phyloP scores from a whole-genome alignment of 2,329 filamentous ascomycete species.

The Phaeosphaeria sp. region DNA sequence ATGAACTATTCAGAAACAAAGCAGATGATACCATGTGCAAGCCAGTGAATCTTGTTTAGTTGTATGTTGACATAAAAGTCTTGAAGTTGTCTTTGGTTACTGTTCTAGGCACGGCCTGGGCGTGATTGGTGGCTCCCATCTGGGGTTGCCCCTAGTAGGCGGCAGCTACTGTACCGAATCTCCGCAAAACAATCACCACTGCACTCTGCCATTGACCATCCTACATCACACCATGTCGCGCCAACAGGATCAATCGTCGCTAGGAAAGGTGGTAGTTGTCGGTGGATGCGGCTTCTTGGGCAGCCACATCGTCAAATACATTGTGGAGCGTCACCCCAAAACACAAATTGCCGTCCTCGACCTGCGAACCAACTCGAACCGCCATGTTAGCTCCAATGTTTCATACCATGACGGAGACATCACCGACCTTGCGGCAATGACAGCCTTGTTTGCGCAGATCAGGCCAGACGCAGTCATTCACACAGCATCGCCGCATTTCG shows the following conservation, averaged over 20 bases:
- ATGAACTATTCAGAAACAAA: not conserved
- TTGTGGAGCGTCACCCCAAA: slow-evolving; percentile 50
- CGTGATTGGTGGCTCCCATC: not conserved
- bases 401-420: slow-evolving; percentile 60
- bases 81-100: not conserved
- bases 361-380: slow-evolving; percentile 51
- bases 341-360: slow-evolving; percentile 57
- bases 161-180: slow-evolving; percentile 19
- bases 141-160: slow-evolving; percentile 13
- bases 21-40: not conserved
- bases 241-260: slow-evolving; percentile 31
- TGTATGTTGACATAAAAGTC: too few relatives aligned
- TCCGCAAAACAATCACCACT: slow-evolving; percentile 19
- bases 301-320: slow-evolving; percentile 57
- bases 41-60: too few relatives aligned
- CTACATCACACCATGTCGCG: slow-evolving; percentile 22
- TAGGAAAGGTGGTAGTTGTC: slow-evolving; percentile 57
- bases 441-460: slow-evolving; percentile 51
- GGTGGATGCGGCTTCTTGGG: slow-evolving; percentile 62
- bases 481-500: slow-evolving; percentile 56
- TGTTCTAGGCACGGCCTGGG: slow-evolving; percentile 13
- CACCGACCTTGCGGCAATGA: slow-evolving; percentile 53
- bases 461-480: slow-evolving; percentile 58
- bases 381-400: slow-evolving; percentile 50
- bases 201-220: not conserved